Conservation (phyloP, 805 yeast genomes). For the Starmerella bombi region DNA sequence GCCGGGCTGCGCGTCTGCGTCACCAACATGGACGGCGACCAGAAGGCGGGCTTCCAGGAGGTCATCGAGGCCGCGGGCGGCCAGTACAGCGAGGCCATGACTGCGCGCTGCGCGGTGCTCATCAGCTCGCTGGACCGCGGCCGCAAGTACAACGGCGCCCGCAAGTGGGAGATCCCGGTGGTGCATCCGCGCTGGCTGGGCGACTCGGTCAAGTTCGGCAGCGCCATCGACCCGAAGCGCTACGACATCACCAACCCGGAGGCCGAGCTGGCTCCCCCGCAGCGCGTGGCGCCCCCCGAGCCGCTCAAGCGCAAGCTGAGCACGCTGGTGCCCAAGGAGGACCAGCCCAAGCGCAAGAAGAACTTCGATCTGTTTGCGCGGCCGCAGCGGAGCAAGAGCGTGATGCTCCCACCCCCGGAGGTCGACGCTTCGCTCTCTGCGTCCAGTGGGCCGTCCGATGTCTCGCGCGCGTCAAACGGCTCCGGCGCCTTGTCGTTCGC, state of each 20-base stretch:
- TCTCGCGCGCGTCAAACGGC: background rate
- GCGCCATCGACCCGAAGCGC: constrained; percentile 30
- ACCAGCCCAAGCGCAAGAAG: background rate
- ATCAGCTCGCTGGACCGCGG: constrained; percentile 26
- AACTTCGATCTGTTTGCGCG: background rate
- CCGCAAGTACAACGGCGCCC: constrained; percentile 30
- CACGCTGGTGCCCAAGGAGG: background rate
- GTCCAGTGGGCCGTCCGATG: background rate
- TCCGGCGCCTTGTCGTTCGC: constrained; percentile 27
- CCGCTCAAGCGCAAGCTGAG: background rate
- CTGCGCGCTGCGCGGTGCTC: constrained; percentile 23
- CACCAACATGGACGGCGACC: constrained; percentile 28
- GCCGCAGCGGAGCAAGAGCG: no score
- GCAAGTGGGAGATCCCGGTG: constrained; percentile 30
- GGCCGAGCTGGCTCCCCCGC: constrained; percentile 8
- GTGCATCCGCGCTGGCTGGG: constrained; percentile 35
- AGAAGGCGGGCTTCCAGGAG: constrained; percentile 19
- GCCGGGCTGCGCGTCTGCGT: constrained; percentile 29
- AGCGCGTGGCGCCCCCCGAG: background rate
- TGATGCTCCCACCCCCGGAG: background rate
- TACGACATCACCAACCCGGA: constrained; percentile 18
- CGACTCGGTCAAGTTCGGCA: constrained; percentile 32
- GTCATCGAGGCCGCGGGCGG: constrained; percentile 29
- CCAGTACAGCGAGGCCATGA: constrained; percentile 22
- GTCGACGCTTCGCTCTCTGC: background rate